Conservation (phyloP, 352 stramenopile genomes). For the Pythium oligandrum region DNA sequence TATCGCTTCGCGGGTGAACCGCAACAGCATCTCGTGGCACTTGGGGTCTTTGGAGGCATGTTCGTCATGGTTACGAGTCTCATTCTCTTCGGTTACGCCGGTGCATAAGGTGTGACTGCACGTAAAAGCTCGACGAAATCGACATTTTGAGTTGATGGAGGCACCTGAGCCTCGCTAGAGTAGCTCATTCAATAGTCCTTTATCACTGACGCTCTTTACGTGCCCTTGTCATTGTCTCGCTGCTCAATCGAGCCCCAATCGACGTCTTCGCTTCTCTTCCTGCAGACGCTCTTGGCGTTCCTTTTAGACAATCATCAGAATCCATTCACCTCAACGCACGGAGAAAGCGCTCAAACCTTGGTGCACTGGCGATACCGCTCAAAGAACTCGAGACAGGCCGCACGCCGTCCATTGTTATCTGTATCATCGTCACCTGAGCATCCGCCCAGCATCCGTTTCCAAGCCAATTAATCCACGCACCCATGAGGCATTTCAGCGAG, state of each 20-base stretch:
- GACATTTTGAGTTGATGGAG: too few relatives aligned
- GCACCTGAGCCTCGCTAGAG: too few relatives aligned
- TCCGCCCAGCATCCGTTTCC: not conserved
- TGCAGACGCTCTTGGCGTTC: conserved; percentile 23
- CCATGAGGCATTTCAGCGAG: conserved; percentile 62
- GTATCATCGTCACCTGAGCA: not conserved
- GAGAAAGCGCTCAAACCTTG: conserved; percentile 21
- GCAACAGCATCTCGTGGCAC: conserved; percentile 33
- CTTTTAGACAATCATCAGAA: conserved; percentile 8
- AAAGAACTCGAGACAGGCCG: conserved; percentile 51
- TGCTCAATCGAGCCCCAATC: not conserved
- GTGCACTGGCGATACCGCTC: conserved; percentile 63
- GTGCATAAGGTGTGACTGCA: not conserved
- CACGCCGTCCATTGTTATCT: conserved; percentile 50
- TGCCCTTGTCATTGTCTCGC: too few relatives aligned
- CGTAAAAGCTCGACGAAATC: too few relatives aligned
- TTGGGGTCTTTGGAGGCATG: conserved; percentile 66
- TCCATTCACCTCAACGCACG: not conserved
- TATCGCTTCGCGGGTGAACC: not conserved
- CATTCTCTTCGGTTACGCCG: conserved; percentile 44
- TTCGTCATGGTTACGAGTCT: conserved; percentile 63
- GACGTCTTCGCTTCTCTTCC: conserved; percentile 12
- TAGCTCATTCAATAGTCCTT: too few relatives aligned
- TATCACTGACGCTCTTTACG: too few relatives aligned
- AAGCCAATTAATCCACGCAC: conserved; percentile 18